Percentiles rank a stretch among this genome's conserved stretches.
Evolutionary conservation across 2,329 filamentous ascomycete genomes (phyloP).

Genomic region (Teratosphaeria epicoccoides): DNA sequence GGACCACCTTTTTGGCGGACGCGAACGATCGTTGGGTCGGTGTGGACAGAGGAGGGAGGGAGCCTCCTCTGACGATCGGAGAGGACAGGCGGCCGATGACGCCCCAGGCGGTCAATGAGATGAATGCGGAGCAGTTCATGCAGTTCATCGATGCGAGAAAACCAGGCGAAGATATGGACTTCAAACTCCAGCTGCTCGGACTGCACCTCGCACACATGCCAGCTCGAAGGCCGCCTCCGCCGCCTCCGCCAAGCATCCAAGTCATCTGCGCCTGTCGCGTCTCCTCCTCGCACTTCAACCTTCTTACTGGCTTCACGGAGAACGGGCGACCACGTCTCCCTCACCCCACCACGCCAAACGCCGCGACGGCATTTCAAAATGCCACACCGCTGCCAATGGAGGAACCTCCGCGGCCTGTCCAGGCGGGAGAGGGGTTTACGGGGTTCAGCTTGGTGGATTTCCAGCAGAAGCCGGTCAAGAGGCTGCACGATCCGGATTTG

Average conservation of each 20-base stretch:
- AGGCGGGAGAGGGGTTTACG: conserved; percentile 18
- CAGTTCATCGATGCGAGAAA: conserved; percentile 4
- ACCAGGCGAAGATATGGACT: conserved; percentile 8
- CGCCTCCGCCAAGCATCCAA: conserved; percentile 14
- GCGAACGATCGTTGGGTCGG: neutral
- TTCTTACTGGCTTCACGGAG: conserved; percentile 10
- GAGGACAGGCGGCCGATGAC: neutral
- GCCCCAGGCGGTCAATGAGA: conserved; percentile 7
- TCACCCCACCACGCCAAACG: neutral
- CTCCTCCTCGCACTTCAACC: conserved; percentile 17
- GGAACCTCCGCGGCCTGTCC: conserved; percentile 7
- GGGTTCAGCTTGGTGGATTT: conserved; percentile 22
- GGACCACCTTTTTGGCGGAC: conserved; percentile 12
- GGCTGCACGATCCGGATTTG: conserved; percentile 14
- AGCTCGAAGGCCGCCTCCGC: neutral
- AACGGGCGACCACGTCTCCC: neutral
- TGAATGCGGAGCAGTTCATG: conserved; percentile 5
- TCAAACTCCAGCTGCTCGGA: conserved; percentile 11
- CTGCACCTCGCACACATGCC: conserved; percentile 7
- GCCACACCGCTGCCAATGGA: neutral
- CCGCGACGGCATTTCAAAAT: neutral
- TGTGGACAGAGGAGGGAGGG: neutral
- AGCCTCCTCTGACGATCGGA: neutral
- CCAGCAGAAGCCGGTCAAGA: conserved; percentile 10
- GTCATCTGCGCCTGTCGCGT: conserved; percentile 23